Evolutionary conservation across 495 filamentous ascomycete species (phyloP).

Genomic region (Copromyces sp.): DNA sequence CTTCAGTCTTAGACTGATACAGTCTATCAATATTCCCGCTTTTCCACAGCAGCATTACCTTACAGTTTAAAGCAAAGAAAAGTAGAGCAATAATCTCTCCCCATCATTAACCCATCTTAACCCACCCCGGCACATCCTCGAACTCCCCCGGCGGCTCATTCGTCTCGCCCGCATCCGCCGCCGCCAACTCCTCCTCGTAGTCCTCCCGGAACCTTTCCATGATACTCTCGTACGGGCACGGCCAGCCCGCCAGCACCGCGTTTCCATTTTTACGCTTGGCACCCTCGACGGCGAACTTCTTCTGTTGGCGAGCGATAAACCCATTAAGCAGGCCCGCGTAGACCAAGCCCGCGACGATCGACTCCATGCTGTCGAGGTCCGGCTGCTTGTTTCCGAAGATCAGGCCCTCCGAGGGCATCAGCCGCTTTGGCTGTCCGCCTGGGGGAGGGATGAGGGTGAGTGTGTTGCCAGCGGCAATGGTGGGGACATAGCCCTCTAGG

Average conservation of each 20-base stretch:
- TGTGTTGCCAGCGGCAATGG: conserved; percentile 11
- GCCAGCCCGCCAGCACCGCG: conserved; percentile 37
- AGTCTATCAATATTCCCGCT: not conserved
- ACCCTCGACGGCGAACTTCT: conserved; percentile 73
- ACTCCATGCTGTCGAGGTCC: conserved; percentile 62
- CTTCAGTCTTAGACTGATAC: not conserved
- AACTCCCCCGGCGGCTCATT: conserved; percentile 21
- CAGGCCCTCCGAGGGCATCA: conserved; percentile 36
- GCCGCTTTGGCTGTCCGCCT: conserved; percentile 35
- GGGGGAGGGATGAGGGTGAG: conserved; percentile 32
- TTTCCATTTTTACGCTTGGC: conserved; percentile 50
- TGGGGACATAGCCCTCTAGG: conserved; percentile 39
- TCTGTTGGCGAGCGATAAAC: conserved; percentile 68
- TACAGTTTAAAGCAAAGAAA: not conserved
- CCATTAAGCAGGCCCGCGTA: conserved; percentile 78
- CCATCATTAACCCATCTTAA: conserved; percentile 9
- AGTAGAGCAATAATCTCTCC: not conserved
- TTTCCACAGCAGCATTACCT: not conserved
- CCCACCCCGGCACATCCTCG: conserved; percentile 29
- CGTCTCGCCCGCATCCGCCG: conserved; percentile 11
- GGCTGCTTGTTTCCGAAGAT: conserved; percentile 44
- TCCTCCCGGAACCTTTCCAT: conserved; percentile 22
- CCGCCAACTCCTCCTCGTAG: conserved; percentile 18
- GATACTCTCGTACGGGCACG: conserved; percentile 20
- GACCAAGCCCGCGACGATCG: conserved; percentile 62